Conservation (phyloP, 1,284 basidiomycete genomes). For the Ustilago hordei region DNA sequence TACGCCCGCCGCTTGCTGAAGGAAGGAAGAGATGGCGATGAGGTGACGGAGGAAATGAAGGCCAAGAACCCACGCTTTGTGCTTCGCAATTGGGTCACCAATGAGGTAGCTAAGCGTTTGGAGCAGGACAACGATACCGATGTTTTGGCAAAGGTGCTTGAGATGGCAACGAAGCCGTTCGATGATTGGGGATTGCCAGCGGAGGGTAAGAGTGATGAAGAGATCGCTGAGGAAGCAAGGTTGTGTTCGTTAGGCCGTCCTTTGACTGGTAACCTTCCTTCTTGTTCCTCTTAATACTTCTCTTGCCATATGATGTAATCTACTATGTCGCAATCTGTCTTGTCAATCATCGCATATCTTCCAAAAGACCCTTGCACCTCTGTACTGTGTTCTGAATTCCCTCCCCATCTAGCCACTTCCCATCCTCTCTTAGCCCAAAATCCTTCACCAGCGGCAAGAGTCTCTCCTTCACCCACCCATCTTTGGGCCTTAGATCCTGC, state of each 20-base stretch:
- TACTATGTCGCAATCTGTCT: not conserved
- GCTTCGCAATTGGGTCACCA: slow-evolving; percentile 66
- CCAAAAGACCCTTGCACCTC: slow-evolving; percentile 17
- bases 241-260: slow-evolving; percentile 55
- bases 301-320: not conserved
- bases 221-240: slow-evolving; percentile 75
- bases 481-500: slow-evolving; percentile 9
- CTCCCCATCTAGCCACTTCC: slow-evolving; percentile 10
- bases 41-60: slow-evolving; percentile 44
- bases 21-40: slow-evolving; percentile 35
- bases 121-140: slow-evolving; percentile 61
- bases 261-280: slow-evolving; percentile 57
- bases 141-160: slow-evolving; percentile 55
- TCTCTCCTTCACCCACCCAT: slow-evolving; percentile 17
- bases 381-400: slow-evolving; percentile 13
- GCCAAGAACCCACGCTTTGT: slow-evolving; percentile 62
- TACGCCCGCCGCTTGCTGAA: slow-evolving; percentile 51
- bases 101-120: slow-evolving; percentile 61
- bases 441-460: slow-evolving; percentile 19
- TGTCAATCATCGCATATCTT: not conserved
- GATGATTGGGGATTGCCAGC: slow-evolving; percentile 48
- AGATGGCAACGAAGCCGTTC: slow-evolving; percentile 61
- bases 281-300: slow-evolving; percentile 57
- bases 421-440: slow-evolving; percentile 24
- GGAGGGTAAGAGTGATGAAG: slow-evolving; percentile 68